These are phyloP conservation scores for Tieghemostelium lacteum DNA, from an alignment of 78 protist species.

Conservation along the genomic window DNA sequence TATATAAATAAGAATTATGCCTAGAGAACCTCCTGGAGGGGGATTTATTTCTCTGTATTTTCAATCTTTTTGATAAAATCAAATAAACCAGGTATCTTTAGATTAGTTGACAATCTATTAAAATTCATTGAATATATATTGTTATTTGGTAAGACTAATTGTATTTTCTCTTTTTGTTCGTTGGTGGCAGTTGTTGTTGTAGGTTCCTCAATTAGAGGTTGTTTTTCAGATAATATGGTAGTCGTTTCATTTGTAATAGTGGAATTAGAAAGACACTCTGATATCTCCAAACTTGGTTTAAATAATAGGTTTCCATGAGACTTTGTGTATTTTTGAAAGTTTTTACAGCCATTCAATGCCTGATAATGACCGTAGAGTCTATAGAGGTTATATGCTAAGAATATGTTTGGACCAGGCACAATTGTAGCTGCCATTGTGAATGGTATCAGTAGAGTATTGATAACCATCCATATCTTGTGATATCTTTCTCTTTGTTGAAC, in stretches of 20 bases:
- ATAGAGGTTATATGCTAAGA: slow-evolving; percentile 54
- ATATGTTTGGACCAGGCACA: slow-evolving; percentile 64
- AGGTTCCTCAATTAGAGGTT: background rate
- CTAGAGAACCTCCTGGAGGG: background rate
- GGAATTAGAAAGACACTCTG: background rate
- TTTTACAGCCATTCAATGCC: slow-evolving; percentile 44
- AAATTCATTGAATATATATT: too few relatives aligned
- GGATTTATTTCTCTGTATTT: slow-evolving; percentile 13
- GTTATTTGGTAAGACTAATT: too few relatives aligned
- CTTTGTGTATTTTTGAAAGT: background rate
- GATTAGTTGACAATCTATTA: slow-evolving; percentile 1
- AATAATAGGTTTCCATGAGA: slow-evolving; percentile 15
- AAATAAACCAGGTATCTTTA: slow-evolving; percentile 37
- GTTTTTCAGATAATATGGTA: background rate
- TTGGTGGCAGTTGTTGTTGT: slow-evolving; percentile 9
- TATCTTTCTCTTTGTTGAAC: slow-evolving; percentile 12
- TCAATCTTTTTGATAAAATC: slow-evolving; percentile 42
- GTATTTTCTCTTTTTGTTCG: background rate
- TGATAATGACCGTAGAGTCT: slow-evolving; percentile 38
- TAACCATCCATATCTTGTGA: slow-evolving; percentile 22
- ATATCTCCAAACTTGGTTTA: slow-evolving; percentile 17
- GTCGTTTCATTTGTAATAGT: background rate
- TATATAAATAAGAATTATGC: background rate
- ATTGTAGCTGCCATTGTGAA: slow-evolving; percentile 57
- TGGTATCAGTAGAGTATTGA: slow-evolving; percentile 32